These are phyloP conservation scores for Truncatella angustata DNA, from an alignment of 2,329 filamentous ascomycete genomes.

Conservation along the genomic window DNA sequence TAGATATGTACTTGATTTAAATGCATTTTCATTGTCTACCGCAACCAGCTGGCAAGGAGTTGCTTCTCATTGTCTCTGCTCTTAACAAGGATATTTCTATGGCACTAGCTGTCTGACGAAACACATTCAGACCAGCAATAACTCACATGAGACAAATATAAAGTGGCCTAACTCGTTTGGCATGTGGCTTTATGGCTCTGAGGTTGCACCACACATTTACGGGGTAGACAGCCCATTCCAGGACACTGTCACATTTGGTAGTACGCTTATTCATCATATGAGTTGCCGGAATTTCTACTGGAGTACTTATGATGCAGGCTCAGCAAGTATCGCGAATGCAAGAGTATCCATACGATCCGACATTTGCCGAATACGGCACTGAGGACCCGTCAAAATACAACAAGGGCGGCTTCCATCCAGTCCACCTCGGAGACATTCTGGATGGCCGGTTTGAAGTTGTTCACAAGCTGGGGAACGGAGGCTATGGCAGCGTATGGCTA, in stretches of 20 bases:
- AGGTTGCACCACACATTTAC: slow-evolving; percentile 1
- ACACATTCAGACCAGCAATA: too few relatives aligned
- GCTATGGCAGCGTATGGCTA: not conserved
- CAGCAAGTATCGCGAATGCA: not conserved
- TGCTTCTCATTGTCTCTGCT: too few relatives aligned
- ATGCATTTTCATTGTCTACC: too few relatives aligned
- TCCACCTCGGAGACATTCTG: not conserved
- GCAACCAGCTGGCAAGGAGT: too few relatives aligned
- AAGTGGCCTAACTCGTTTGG: too few relatives aligned
- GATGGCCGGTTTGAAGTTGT: not conserved
- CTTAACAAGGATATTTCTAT: too few relatives aligned
- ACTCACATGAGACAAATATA: too few relatives aligned
- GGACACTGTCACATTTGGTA: slow-evolving; percentile 64
- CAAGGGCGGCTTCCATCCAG: not conserved
- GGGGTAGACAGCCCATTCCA: slow-evolving; percentile 70
- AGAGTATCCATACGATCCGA: not conserved
- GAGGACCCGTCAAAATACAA: not conserved
- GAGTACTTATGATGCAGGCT: not conserved
- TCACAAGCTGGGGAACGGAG: not conserved
- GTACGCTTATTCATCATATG: too few relatives aligned
- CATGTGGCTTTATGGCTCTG: too few relatives aligned
- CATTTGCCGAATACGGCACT: not conserved
- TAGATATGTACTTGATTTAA: too few relatives aligned
- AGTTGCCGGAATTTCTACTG: too few relatives aligned
- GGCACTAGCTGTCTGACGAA: too few relatives aligned